phyloP scores from a whole-genome alignment of 345 rosid genomes.

The Hirschfeldia incana region DNA sequence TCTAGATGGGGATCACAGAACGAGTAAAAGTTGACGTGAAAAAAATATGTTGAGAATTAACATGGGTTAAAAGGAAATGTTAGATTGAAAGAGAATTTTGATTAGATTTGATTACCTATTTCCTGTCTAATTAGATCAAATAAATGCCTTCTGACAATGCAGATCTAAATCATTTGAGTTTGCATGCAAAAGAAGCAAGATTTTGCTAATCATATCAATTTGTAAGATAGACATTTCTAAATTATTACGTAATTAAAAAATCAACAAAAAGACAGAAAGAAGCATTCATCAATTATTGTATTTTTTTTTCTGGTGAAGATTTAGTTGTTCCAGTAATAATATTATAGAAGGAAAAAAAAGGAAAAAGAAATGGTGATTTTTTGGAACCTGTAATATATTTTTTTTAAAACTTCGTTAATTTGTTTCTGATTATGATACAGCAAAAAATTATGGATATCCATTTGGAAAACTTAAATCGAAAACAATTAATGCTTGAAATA shows the following conservation, averaged over 20 bases:
- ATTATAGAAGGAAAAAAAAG: background rate
- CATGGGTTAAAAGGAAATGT: no score
- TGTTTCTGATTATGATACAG: no score
- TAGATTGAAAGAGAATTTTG: background rate
- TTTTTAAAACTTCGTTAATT: no score
- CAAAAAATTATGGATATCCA: no score
- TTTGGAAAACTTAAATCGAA: background rate
- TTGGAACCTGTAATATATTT: no score
- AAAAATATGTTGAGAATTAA: no score
- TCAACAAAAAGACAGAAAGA: background rate
- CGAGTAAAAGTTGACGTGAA: no score
- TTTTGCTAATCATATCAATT: background rate
- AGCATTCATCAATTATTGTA: background rate
- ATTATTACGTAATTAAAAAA: background rate
- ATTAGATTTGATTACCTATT: background rate
- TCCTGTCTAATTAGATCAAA: background rate
- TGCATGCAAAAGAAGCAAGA: background rate
- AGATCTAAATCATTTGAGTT: background rate
- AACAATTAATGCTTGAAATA: slow-evolving; percentile 4
- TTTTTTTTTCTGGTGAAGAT: background rate
- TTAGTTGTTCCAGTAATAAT: background rate
- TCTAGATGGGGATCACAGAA: no score
- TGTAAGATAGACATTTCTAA: background rate
- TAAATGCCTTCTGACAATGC: background rate
- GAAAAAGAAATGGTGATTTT: no score